Base-by-base conservation (phyloP, 768 basidiomycete species). In the Phanerochaete sordida region DNA sequence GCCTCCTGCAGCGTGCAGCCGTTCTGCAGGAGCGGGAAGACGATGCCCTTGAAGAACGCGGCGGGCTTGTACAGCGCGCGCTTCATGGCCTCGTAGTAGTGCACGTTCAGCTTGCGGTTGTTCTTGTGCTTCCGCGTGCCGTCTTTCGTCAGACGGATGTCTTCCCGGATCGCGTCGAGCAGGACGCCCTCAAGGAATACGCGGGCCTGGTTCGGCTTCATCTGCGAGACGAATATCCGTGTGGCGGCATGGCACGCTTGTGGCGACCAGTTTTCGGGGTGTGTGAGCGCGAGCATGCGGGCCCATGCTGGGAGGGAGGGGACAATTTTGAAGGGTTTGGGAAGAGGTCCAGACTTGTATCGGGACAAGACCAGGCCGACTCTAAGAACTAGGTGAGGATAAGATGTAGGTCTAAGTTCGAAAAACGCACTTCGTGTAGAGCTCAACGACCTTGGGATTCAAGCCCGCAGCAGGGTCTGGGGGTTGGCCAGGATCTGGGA, bases 261-360 rank as follows among this genome's bases (percentile, higher is more conserved):
- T 0, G 97, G 91, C 0, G 93, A 92, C 97, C 97, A 98, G 66
- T 86, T 83, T 75, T 95, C 89, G 1, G 97, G 97, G 56, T 82
- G 82, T 15, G 97, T 98, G 47, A 98, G 82, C 27, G 95, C 93
- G 46, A 99, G 84, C 63, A 98, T 87, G 50, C 94, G 90, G 11
- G 95, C 95, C 97, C 97, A 99, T 61, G 91, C 88, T 2, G 93
- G 91, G 26, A 98, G 85, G 12, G 95, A 90, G 23, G 97, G 97
- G 48, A 99, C 91, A 62, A 99, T 90, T 79, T 99, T 99, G 85
- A 99, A 95, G 2, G 95, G 81, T 76, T 98, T 98, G 30, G 97
- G 97, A 1, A 99, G 82, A 1, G 95, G 87, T 0, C 95, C 95
- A 15, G 95, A 95, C 67, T 90, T 93, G 79, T 99, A 98, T 58